Evolutionary conservation across 2,329 filamentous ascomycete species (phyloP), one percentile per base, ranked within the genome.

Genomic region (Hymenoscyphus repandus): DNA sequence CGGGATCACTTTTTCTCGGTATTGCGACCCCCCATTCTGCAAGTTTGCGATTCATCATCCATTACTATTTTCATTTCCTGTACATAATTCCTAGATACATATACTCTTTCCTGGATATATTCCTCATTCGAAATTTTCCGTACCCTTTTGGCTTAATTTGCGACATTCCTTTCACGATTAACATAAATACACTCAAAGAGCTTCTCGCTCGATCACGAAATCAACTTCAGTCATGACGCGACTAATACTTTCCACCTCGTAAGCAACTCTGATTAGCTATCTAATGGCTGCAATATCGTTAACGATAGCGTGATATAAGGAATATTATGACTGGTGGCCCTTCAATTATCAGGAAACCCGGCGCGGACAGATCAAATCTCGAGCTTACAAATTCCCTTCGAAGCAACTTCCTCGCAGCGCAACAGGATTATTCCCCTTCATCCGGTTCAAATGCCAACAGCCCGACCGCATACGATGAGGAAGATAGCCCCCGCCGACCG

Each of bases 361-460:
- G 84, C 53, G 80, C 82, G 58, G 84, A 84, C 66, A 90, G 91
- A 67, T 96, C 92, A 49, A 97, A 97, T 68, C 84, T 91, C 62
- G 93, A 99, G 70, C 81, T 99, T 61, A 87, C 90, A 58, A 91
- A 90, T 64, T 89, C 90, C 2, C 80, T 99, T 15, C 86, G 88
- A 62, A 82, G 84, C 65, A 96, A 92, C 70, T 90, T 97, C 68
- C 68, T 81, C 47, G 81, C 85, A 30, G 85, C 87, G 36, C 86
- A 90, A 66, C 74, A 85, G 64, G 80, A 83, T 59, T 80, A 80
- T 57, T 64, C 65, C 39, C 55, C 66, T 22, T 55, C 60, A 12
- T 71, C 66, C 46, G 69, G 66, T 33, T 69, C 71, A 62, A 68
- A 68, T 53, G 62, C 62, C 20, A 58, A 56, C 53, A 55, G 67